phyloP scores from a whole-genome alignment of 1,139 yeast species.

The Yamadazyma spencermartinsiae region DNA sequence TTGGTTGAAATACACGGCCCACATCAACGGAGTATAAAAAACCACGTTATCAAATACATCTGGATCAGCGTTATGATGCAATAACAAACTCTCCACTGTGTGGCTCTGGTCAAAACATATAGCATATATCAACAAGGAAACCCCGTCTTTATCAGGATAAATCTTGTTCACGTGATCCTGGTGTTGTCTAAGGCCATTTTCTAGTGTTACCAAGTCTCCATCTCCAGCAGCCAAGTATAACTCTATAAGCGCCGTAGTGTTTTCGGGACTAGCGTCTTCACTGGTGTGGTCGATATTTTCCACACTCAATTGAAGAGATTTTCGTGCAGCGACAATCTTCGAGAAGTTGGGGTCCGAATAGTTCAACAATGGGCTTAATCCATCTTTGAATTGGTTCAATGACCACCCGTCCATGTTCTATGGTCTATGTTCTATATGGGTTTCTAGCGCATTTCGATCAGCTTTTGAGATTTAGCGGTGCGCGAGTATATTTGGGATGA shows the following conservation, averaged over 20 bases:
- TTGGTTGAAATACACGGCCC: conserved; percentile 46
- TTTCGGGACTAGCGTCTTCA: conserved; percentile 12
- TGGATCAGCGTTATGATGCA: conserved; percentile 35
- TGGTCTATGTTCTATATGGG: background rate
- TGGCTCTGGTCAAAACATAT: conserved; percentile 48
- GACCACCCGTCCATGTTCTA: conserved; percentile 21
- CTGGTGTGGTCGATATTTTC: conserved; percentile 16
- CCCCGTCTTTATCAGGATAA: conserved; percentile 44
- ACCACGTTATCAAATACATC: conserved; percentile 37
- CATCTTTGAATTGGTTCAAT: conserved; percentile 8
- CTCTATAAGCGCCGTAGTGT: conserved; percentile 21
- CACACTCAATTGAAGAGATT: conserved; percentile 30
- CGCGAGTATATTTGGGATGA: too few relatives aligned
- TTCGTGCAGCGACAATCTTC: conserved; percentile 49
- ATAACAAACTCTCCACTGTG: conserved; percentile 45
- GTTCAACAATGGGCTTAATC: conserved; percentile 15
- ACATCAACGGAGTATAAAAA: conserved; percentile 45
- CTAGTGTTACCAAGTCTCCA: conserved; percentile 49
- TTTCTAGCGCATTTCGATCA: too few relatives aligned
- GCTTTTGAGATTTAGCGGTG: too few relatives aligned
- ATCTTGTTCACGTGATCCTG: conserved; percentile 30
- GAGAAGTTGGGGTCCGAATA: conserved; percentile 40
- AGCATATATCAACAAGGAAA: conserved; percentile 52
- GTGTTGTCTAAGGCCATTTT: conserved; percentile 32
- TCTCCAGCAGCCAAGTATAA: conserved; percentile 51